Conservation (phyloP, 1,284 basidiomycete species). For the Lentinula novae-zelandiae region DNA sequence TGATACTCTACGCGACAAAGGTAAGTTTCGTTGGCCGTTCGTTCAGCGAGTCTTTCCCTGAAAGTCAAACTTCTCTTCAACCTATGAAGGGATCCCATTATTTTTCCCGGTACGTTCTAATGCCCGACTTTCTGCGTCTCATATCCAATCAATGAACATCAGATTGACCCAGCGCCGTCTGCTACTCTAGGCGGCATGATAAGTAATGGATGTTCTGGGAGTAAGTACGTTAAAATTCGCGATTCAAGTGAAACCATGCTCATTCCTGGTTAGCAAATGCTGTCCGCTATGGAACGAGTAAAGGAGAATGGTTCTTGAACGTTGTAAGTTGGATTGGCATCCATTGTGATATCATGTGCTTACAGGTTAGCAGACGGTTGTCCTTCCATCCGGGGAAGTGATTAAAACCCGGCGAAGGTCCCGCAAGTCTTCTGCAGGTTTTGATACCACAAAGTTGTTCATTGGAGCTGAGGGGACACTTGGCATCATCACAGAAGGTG, state of each 20-base stretch:
- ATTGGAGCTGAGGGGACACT: constrained; percentile 94
- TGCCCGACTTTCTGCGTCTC: neutral
- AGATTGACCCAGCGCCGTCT: constrained; percentile 76
- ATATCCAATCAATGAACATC: neutral
- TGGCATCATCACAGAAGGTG: constrained; percentile 89
- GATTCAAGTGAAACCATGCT: constrained; percentile 3
- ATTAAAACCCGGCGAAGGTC: constrained; percentile 89
- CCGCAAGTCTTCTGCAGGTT: constrained; percentile 88
- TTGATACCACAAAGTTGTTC: constrained; percentile 89
- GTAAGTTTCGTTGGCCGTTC: constrained; percentile 22
- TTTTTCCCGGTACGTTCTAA: constrained; percentile 78
- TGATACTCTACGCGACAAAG: constrained; percentile 63
- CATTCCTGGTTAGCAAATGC: constrained; percentile 65
- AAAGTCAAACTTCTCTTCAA: neutral
- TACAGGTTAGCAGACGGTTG: constrained; percentile 61
- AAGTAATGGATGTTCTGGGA: constrained; percentile 78
- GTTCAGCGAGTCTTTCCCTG: neutral
- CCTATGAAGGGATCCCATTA: constrained; percentile 54
- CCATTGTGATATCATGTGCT: constrained; percentile 1
- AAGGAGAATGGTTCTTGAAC: constrained; percentile 83
- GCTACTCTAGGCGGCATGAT: constrained; percentile 94
- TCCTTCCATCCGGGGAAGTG: constrained; percentile 86
- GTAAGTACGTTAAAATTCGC: constrained; percentile 35
- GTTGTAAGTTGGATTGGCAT: constrained; percentile 37
- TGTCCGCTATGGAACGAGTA: constrained; percentile 84